Base-by-base conservation (phyloP, 495 filamentous ascomycete genomes). In the Alectoria sarmentosa region DNA sequence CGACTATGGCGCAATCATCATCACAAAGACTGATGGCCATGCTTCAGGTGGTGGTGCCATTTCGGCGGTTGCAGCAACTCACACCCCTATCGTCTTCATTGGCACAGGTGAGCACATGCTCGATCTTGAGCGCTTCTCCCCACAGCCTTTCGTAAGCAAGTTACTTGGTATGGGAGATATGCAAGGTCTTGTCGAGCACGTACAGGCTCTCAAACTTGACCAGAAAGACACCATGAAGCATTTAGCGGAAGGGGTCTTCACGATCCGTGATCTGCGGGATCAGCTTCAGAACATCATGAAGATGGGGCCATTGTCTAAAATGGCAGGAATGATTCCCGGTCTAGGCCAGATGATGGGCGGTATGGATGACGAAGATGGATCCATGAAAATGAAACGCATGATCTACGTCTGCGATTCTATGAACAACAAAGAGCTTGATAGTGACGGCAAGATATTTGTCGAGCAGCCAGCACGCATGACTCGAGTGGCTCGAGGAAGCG, bases 171-270 rank as follows among this genome's bases (percentile, higher is more conserved):
- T 98, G 94, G 94, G 94, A 39, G 94, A 98, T 77, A 91, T 98
- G 82, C 86, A 88, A 41, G 93, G 95, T 2, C 76, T 99, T 34
- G 90, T 98, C 13, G 94, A 99, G 78, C 95, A 98, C 71, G 95
- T 99, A 4, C 94, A 99, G 73, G 88, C 85, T n/a, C 81, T 98
- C 58, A 98, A 96, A 73, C 85, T 96, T 48, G 92, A 99, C 72
- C 92, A 96, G 61, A 96, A 98, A 77, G 94, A 97, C 68, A 96
- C 94, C 17, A 97, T 98, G 83, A 98, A 98, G 81, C 92, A 99
- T 76, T 92, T 99, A 65, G 86, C 89, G 14, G 92, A 96, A 71
- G 94, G 94, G 58, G 91, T 96, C 66, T 99, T 98, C 78, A 96
- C 95, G 0, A 76, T 99, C 57, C 88, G 94, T 58, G 94, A 99